Evolutionary conservation across 2,329 filamentous ascomycete species (phyloP), one percentile per base, ranked within the genome.

Genomic region (Rhinocladiella mackenziei): DNA sequence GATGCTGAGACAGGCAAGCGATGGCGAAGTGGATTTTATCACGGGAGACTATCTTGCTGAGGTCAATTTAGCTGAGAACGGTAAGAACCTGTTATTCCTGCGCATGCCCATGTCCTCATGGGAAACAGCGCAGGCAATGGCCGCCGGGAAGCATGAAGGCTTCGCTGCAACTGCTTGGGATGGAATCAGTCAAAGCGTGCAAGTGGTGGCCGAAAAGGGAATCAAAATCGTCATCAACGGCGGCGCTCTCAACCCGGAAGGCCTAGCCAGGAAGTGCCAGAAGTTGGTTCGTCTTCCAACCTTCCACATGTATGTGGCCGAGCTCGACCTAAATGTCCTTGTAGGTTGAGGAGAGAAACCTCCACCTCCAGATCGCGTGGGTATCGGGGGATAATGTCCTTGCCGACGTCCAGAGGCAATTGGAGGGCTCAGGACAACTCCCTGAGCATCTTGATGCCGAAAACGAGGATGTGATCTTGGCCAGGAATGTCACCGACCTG

Each of bases 201-300:
- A 69, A 2, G 53, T 72, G 4, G 61, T 73, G 47, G 58, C 65
- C 1, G 60, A 71, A 41, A 71, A 75, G 47, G 55, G 64, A 0
- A 78, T 79, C 60, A 77, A 75, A 48, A 62, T 79, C 7, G 64
- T 77, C 18, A 63, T 77, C 42, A 78, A 80, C 52, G 77, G 76
- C 2, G 77, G 77, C 1, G 74, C 70, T 2, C 65, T 74, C 9
- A 75, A 80, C 45, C 77, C 77, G 0, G 64, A 65, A 43, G 73
- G 69, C 0, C 56, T 80, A 7, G 73, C 75, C 2, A 53, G 69
- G 35, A n/a, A 38, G 13, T 18, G 22, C 9, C 20, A 43, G 30
- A 39, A 44, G n/a, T 22, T 39, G 20, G 31, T 29, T 31, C 9
- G 55, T 48, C 23, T 14, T 28, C 32, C 31, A 5, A 22, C 35